Percentiles rank a stretch among this genome's conserved stretches.
Evolutionary conservation across 2,329 filamentous ascomycete species (phyloP).

Genomic region (Alternaria burnsii): DNA sequence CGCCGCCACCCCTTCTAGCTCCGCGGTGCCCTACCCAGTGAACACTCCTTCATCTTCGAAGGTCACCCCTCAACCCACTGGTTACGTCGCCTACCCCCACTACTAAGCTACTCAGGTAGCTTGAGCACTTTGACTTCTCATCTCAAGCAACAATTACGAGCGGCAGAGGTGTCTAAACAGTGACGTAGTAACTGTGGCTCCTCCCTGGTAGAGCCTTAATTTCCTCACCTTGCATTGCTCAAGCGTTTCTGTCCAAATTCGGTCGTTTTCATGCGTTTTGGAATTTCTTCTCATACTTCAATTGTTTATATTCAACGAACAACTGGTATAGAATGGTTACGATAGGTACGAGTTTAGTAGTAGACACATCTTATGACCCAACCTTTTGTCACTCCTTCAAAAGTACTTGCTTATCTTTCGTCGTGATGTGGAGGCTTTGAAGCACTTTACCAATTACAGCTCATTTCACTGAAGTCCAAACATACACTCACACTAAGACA

Average conservation of each 20-base stretch:
- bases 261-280: constrained; percentile 9
- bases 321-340: constrained; percentile 15
- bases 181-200: constrained; percentile 9
- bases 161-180: constrained; percentile 16
- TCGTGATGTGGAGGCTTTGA: background rate
- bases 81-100: constrained; percentile 18
- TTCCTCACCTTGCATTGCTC: constrained; percentile 36
- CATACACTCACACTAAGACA: background rate
- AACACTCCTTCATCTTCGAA: constrained; percentile 9
- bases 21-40: constrained; percentile 1
- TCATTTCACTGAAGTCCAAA: background rate
- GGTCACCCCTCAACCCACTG: constrained; percentile 20
- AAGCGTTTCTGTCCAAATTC: constrained; percentile 23
- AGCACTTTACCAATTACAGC: background rate
- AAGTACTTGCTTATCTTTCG: background rate
- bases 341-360: constrained; percentile 46
- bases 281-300: constrained; percentile 16
- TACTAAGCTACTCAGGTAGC: constrained; percentile 20
- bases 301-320: constrained; percentile 20
- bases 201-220: constrained; percentile 11
- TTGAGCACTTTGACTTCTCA: constrained; percentile 8
- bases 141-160: constrained; percentile 13
- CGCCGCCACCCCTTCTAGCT: background rate
- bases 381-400: constrained; percentile 7
- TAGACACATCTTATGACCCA: constrained; percentile 70